phyloP scores from a whole-genome alignment of 306 rosid species.

The Vigna unguiculata region DNA sequence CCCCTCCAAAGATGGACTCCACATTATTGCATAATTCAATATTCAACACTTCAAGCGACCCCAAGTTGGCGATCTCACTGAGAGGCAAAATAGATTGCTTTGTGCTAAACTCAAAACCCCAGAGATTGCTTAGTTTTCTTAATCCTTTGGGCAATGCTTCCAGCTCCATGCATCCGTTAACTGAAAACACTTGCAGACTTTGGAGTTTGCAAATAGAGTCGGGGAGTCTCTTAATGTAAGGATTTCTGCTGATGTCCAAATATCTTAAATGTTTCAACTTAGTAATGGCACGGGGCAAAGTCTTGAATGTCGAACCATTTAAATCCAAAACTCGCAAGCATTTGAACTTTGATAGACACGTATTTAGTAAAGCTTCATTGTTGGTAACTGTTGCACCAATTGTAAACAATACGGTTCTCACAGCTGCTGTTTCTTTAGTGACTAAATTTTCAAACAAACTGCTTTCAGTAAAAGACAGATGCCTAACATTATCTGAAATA shows the following conservation, averaged over 20 bases:
- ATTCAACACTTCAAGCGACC: rapidly evolving
- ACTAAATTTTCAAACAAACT: not conserved
- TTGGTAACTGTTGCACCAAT: no score
- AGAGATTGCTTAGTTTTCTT: no score
- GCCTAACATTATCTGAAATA: not conserved
- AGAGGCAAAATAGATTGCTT: no score
- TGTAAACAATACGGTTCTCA: no score
- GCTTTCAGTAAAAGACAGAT: conserved; percentile 18
- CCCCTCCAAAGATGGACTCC: no score
- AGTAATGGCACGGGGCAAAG: not conserved
- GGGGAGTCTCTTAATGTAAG: not conserved
- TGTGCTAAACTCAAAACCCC: no score
- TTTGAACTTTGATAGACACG: no score
- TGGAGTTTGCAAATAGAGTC: not conserved
- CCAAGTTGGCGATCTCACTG: no score
- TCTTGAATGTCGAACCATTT: not conserved
- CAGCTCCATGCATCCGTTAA: not conserved
- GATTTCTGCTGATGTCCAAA: not conserved
- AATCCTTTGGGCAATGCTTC: not conserved
- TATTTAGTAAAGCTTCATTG: no score
- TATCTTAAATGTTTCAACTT: not conserved
- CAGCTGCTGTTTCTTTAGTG: no score
- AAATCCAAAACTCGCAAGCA: no score
- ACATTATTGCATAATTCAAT: no score
- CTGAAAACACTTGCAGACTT: not conserved